phyloP scores from a whole-genome alignment of 1,139 yeast genomes.

The Schizosaccharomyces versatilis region DNA sequence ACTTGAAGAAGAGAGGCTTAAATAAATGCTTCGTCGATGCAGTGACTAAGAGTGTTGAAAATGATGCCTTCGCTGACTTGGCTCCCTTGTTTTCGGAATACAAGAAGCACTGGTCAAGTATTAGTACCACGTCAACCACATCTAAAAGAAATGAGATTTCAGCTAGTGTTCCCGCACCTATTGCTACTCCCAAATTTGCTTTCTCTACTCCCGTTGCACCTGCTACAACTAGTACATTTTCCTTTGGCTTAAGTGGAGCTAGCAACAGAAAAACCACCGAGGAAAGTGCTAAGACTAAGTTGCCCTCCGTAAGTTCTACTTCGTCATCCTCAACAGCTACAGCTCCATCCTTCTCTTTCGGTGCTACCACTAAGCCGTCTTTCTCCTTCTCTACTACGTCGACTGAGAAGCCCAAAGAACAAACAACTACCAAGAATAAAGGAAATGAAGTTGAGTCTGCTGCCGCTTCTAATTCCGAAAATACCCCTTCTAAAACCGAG shows the following conservation, averaged over 20 bases:
- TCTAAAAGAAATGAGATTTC: not conserved
- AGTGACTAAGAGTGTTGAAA: slow-evolving; percentile 3
- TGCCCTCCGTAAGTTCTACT: not conserved
- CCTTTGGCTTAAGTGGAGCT: too few relatives aligned
- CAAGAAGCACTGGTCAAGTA: not conserved
- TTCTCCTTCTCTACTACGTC: not conserved
- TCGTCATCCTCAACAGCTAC: not conserved
- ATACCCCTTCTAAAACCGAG: not conserved
- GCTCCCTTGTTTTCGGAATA: slow-evolving; percentile 3
- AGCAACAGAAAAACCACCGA: too few relatives aligned
- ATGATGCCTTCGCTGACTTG: slow-evolving; percentile 6
- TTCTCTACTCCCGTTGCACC: not conserved
- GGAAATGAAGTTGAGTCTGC: not conserved
- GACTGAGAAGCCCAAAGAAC: not conserved
- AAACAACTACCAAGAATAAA: not conserved
- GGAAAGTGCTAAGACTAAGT: too few relatives aligned
- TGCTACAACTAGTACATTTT: not conserved
- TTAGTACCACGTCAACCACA: not conserved
- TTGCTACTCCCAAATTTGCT: not conserved
- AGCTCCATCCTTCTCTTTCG: slow-evolving; percentile 3
- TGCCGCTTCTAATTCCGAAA: not conserved
- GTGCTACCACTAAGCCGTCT: not conserved
- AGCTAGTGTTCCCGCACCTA: not conserved
- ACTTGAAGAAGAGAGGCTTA: slow-evolving; percentile 4
- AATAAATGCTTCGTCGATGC: slow-evolving; percentile 5